A percentile compares a stretch with the other conserved stretches of the same genome.
These are phyloP conservation scores for Diplosphaera chodatii DNA, from an alignment of 139 green algal species.

Conservation along the genomic window DNA sequence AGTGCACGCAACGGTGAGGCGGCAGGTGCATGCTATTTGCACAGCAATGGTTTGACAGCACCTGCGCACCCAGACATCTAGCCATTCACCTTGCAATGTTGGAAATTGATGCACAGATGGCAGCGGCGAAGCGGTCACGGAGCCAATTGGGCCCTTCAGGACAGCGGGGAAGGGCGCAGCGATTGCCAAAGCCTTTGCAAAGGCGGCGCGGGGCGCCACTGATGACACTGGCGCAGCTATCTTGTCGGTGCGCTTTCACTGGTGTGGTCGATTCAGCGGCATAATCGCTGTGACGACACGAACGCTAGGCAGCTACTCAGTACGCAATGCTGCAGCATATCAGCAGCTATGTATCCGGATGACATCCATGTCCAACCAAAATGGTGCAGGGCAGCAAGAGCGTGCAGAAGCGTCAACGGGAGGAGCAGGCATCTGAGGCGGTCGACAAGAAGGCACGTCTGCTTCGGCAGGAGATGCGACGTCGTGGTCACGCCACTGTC, in stretches of 20 bases:
- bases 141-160: background rate
- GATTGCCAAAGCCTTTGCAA: background rate
- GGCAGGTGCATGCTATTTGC: too few species aligned
- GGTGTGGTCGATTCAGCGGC: background rate
- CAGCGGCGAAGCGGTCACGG: background rate
- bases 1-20: too few species aligned
- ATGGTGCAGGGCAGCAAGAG: constrained; percentile 46
- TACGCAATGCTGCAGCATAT: too few species aligned
- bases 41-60: too few species aligned
- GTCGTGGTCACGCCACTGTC: constrained; percentile 44
- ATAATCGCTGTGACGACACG: too few species aligned
- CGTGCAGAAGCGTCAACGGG: constrained; percentile 46
- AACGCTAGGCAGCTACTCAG: too few species aligned
- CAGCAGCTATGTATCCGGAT: too few species aligned
- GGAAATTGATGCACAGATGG: too few species aligned
- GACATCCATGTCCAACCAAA: too few species aligned
- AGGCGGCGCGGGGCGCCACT: background rate
- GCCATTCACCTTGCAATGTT: too few species aligned
- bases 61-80: too few species aligned
- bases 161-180: background rate
- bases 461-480: constrained; percentile 48
- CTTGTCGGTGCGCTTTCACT: background rate
- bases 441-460: constrained; percentile 36
- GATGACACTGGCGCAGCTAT: background rate
- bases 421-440: constrained; percentile 40